These are phyloP conservation scores for Plasmopara viticola DNA, from an alignment of 352 stramenopile species.

Conservation along the genomic window DNA sequence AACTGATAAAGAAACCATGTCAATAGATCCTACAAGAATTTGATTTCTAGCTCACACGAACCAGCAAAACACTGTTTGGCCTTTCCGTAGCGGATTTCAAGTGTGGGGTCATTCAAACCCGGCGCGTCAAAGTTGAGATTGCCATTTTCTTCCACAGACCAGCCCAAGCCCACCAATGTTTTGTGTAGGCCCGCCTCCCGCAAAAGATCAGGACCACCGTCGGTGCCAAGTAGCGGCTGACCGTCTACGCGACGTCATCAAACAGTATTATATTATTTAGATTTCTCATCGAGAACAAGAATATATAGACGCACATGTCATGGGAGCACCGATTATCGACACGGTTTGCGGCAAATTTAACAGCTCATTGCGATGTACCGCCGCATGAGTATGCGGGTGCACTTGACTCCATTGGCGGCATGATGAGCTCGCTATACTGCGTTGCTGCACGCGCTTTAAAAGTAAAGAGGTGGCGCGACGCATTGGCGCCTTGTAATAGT, in stretches of 20 bases:
- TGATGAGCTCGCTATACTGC: conserved; percentile 46
- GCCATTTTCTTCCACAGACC: conserved; percentile 81
- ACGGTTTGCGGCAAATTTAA: conserved; percentile 62
- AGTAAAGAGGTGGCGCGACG: conserved; percentile 10
- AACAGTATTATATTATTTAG: neutral
- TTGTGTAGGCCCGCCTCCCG: conserved; percentile 77
- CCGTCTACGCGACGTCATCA: conserved; percentile 37
- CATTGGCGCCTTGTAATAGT: conserved; percentile 8
- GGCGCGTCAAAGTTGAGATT: conserved; percentile 69
- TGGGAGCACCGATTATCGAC: conserved; percentile 77
- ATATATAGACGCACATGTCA: conserved; percentile 57
- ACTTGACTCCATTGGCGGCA: conserved; percentile 53
- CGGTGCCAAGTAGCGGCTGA: conserved; percentile 73
- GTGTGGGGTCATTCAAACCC: conserved; percentile 37
- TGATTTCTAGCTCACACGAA: conserved; percentile 8
- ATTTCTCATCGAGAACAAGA: neutral
- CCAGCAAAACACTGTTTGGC: conserved; percentile 76
- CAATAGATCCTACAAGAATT: neutral
- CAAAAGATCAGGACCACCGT: conserved; percentile 66
- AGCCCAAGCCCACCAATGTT: conserved; percentile 68
- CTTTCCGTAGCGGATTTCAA: conserved; percentile 63
- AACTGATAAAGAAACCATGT: conserved; percentile 35
- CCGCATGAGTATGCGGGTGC: conserved; percentile 52
- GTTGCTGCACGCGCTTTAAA: conserved; percentile 19
- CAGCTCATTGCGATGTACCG: conserved; percentile 44